Base-by-base conservation (phyloP, 2,329 filamentous ascomycete genomes). In the Ophiostoma sp. region DNA sequence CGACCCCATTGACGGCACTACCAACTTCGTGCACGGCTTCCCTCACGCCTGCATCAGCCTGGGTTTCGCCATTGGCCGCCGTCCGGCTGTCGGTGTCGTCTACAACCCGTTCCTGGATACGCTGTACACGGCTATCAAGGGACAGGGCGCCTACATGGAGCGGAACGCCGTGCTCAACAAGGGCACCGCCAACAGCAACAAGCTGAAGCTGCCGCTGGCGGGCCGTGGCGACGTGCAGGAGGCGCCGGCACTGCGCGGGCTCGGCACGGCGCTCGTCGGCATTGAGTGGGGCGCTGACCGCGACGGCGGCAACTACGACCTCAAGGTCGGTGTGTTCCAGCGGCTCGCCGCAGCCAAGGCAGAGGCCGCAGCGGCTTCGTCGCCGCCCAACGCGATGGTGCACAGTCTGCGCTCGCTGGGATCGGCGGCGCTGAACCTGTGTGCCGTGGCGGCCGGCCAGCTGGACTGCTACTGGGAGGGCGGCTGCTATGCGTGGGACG, bases 401-500 rank as follows among this genome's bases (percentile, higher is more conserved):
- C 91, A 93, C 75, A 86, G 85, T 9, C 76, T 94, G 69, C 81
- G 91, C n/a, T 86, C 83, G 47, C 78, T 92, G 70, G 91, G 91
- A 2, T 88, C 84, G 66, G 91, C 91, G 7, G 91, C 91, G 55
- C 79, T 94, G 73, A 93, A 93, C 76, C 77, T 93, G 18, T 91
- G 89, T 69, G 84, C 83, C 52, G 88, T 92, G 3, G 91, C 91
- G 2, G 84, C 86, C 9, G 91, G 91, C 0, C 83, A 87, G 76
- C 73, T 92, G 40, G 91, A 94, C 76, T 74, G 86, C 36, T 94
- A 92, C 76, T 94, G 91, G 91, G 91, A 94, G 78, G 90, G 89
- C 49, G 91, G 91, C 0, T 92, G 89, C 77, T 94, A 90, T 85
- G 89, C 90, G 1, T 94, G 91, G 91, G 91, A 94, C 76, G 91